Percentiles rank a stretch among this genome's conserved stretches.
These are phyloP conservation scores for Mycena olivaceomarginata DNA, from an alignment of 768 basidiomycete genomes.

Conservation along the genomic window DNA sequence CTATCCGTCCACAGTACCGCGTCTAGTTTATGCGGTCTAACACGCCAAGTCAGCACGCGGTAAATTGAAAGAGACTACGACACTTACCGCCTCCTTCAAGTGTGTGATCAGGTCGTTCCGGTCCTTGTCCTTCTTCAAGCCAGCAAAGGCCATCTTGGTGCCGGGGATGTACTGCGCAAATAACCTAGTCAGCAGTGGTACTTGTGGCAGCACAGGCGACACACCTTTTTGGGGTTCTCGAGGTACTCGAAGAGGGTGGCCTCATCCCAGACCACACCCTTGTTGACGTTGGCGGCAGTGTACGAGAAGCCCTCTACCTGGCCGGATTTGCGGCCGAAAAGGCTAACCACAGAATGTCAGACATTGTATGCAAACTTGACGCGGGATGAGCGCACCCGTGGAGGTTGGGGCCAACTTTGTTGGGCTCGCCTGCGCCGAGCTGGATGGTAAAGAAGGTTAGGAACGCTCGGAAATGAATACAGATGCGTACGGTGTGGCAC, in stretches of 20 bases:
- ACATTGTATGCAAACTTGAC: neutral
- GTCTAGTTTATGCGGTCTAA: conserved; percentile 32
- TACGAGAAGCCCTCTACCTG: conserved; percentile 92
- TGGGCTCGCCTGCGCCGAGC: conserved; percentile 80
- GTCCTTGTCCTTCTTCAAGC: conserved; percentile 91
- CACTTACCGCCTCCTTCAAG: conserved; percentile 74
- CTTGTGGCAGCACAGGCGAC: neutral
- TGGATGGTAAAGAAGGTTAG: neutral
- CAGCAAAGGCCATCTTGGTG: conserved; percentile 92
- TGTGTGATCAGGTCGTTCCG: conserved; percentile 85
- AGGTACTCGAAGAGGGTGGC: conserved; percentile 96
- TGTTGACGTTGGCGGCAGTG: conserved; percentile 97
- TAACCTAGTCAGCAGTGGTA: neutral
- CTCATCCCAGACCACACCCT: conserved; percentile 92
- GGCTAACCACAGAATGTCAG: conserved; percentile 57
- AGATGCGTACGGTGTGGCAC: conserved; percentile 83
- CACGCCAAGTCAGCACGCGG: conserved; percentile 11
- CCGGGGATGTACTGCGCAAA: conserved; percentile 79
- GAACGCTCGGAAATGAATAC: neutral
- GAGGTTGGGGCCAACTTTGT: conserved; percentile 97
- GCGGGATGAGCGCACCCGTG: conserved; percentile 79
- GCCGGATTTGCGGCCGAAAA: conserved; percentile 93
- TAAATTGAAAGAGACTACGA: neutral
- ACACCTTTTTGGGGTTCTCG: conserved; percentile 95
- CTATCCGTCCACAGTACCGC: conserved; percentile 30